Conservation (phyloP, 208 protist species). For the Trypanosoma rangeli region DNA sequence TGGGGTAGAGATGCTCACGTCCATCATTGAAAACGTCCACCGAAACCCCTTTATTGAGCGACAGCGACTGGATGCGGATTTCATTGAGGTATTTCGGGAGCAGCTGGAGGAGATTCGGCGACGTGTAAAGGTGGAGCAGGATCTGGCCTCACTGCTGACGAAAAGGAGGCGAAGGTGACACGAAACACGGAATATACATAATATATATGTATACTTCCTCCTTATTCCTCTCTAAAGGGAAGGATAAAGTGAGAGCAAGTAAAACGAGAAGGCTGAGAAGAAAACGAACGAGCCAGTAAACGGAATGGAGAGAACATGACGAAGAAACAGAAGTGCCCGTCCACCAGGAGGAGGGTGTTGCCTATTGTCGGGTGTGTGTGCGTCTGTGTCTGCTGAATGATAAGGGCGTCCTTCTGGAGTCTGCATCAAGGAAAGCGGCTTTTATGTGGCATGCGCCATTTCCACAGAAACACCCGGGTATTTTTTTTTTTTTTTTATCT, state of each 20-base stretch:
- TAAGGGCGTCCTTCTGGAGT: not conserved
- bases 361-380: not conserved
- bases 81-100: slow-evolving; percentile 50
- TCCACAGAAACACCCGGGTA: not conserved
- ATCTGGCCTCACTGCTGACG: slow-evolving; percentile 53
- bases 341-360: too few species aligned
- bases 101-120: slow-evolving; percentile 67
- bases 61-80: slow-evolving; percentile 56
- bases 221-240: too few species aligned
- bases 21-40: slow-evolving; percentile 73
- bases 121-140: slow-evolving; percentile 73
- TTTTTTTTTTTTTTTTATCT: too few species aligned
- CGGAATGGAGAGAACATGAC: not conserved
- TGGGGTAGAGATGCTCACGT: slow-evolving; percentile 65
- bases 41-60: slow-evolving; percentile 61
- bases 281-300: slow-evolving; percentile 1
- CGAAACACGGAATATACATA: not conserved
- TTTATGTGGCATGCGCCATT: not conserved
- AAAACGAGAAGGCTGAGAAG: not conserved
- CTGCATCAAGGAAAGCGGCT: not conserved
- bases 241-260: slow-evolving; percentile 13
- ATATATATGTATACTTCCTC: too few species aligned
- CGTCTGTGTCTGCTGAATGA: not conserved
- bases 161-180: slow-evolving; percentile 21
- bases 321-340: not conserved